Evolutionary conservation across 176 grass and related monocot species (phyloP), one percentile per base, ranked within the genome.

Genomic region (Rhynchospora tenuis): DNA sequence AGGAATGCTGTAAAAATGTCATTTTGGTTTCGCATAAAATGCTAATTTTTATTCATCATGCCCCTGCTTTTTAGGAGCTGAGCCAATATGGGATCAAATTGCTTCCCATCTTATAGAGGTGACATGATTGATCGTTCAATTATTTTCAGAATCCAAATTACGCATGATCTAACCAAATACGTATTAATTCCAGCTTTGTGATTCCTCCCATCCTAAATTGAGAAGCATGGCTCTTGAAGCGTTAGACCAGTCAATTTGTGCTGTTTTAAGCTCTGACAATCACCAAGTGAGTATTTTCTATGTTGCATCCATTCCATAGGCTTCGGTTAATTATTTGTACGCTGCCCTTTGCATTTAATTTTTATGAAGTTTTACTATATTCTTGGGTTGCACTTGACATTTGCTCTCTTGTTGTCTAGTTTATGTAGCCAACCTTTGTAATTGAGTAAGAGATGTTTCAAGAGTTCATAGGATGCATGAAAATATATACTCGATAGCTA

Each of bases 211-310:
- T 15, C 75, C 83, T 89, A 91, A 91, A 90, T 79, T 98, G 87
- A 89, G 91, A 83, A 93, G 83, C 87, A 93, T 98, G 92, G 92
- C 92, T 29, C 64, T 98, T 85, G 88, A 95, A 87, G 92, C 92
- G 44, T 91, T 98, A 64, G 95, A 98, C 91, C 91, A 93, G 79
- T 95, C 95, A 60, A 98, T 98, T 88, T 95, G 95, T 85, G 90
- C 92, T 9, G 91, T 98, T 78, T 91, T 95, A 87, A 93, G 92
- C 58, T 98, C 93, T 83, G 92, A 95, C 68, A 90, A 90, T 52
- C 92, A 95, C 88, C 91, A 88, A 84, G 87, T 56, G 14, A 89
- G 63, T 43, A 85, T 48, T 60, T 47, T 4, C 33, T 38, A 38
- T 38, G 3, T 38, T 45, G 47, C 76, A 42, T 64, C 66, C 46